These are phyloP conservation scores for Schizothecium vesticola DNA, from an alignment of 495 filamentous ascomycete genomes.

Conservation along the genomic window DNA sequence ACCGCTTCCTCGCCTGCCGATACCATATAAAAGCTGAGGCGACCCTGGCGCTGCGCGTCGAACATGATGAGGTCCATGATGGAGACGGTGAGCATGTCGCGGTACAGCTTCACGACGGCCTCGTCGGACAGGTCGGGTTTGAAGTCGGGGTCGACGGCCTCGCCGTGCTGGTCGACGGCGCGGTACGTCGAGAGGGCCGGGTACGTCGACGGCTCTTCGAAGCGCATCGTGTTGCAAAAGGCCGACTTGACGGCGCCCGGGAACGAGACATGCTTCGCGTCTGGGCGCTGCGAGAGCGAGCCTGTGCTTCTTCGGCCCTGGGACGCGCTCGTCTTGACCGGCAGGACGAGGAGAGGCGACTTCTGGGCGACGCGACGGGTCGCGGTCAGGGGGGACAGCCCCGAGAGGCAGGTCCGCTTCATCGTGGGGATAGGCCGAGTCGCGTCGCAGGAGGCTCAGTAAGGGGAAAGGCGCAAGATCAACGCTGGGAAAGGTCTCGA, in stretches of 20 bases:
- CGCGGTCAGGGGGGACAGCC: constrained; percentile 1
- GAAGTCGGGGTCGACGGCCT: constrained; percentile 64
- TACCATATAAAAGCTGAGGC: constrained; percentile 96
- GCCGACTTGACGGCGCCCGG: constrained; percentile 93
- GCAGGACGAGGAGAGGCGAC: not conserved
- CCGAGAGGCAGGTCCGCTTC: constrained; percentile 19
- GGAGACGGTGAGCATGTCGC: constrained; percentile 64
- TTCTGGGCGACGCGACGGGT: not conserved
- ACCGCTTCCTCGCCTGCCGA: constrained; percentile 95
- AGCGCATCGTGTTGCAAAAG: constrained; percentile 74
- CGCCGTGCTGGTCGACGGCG: constrained; percentile 76
- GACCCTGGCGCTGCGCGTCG: constrained; percentile 73
- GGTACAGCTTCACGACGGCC: constrained; percentile 60
- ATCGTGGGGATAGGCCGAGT: constrained; percentile 5
- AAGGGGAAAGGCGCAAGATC: not conserved
- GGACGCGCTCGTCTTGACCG: not conserved
- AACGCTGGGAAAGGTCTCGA: not conserved
- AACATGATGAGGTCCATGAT: constrained; percentile 96
- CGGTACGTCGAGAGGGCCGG: constrained; percentile 82
- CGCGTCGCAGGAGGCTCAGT: not conserved
- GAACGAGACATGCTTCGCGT: constrained; percentile 73
- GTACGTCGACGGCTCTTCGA: constrained; percentile 61
- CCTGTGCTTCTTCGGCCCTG: constrained; percentile 22
- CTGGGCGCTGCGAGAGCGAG: constrained; percentile 58
- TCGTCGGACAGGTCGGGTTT: constrained; percentile 61